Evolutionary conservation across 305 asterid species (phyloP).

Genomic region (Fraxinus albicans): DNA sequence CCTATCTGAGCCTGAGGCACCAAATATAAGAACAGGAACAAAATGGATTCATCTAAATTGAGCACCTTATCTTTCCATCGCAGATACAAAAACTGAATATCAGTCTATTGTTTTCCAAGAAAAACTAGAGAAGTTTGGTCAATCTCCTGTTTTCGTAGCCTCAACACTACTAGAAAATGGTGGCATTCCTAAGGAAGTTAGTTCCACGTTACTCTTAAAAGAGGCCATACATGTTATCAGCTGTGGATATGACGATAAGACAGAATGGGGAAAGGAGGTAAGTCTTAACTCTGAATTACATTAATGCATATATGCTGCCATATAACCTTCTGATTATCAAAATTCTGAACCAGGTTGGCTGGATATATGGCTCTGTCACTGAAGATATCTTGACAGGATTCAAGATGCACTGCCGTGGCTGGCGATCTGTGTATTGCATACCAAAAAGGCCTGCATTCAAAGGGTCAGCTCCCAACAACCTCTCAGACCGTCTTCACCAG

Average conservation of each 20-base stretch:
- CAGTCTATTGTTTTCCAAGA: not conserved
- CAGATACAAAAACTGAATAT: not conserved
- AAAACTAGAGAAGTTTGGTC: conserved; percentile 7
- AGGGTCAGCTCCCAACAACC: not conserved
- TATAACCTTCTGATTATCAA: not conserved
- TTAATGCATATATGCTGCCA: not conserved
- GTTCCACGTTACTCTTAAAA: not conserved
- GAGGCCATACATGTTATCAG: conserved; percentile 5
- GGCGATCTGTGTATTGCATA: conserved; percentile 1
- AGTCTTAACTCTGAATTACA: not conserved
- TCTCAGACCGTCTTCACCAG: not conserved
- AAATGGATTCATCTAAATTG: not conserved
- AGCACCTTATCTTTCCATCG: not conserved
- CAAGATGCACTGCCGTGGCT: conserved; percentile 4
- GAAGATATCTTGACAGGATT: not conserved
- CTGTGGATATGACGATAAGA: not conserved
- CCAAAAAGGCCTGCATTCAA: not conserved
- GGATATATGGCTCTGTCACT: not conserved
- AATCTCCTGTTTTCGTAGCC: not conserved
- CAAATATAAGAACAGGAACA: not conserved
- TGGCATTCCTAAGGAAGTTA: not conserved
- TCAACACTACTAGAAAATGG: not conserved
- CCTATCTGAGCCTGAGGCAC: not conserved
- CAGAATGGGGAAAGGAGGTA: conserved; percentile 8
- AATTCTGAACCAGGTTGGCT: conserved; percentile 9